A percentile compares a stretch with the other conserved stretches of the same genome.
Conservation (phyloP, 2,329 filamentous ascomycete genomes). For the Ceratocystis cubensis region DNA sequence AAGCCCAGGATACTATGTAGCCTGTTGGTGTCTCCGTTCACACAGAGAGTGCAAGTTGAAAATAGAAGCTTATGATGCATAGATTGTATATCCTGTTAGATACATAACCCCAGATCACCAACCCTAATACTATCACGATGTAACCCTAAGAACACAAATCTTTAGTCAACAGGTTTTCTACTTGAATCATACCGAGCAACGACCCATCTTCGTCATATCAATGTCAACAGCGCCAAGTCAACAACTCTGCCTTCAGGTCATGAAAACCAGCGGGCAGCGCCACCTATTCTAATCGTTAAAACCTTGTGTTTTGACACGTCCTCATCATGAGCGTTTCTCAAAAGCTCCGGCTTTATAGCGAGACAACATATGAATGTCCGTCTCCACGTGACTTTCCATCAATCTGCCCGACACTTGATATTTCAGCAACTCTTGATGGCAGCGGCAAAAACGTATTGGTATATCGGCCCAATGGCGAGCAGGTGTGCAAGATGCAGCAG, state of each 20-base stretch:
- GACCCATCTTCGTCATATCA: not conserved
- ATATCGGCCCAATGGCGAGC: constrained; percentile 65
- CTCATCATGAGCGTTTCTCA: constrained; percentile 24
- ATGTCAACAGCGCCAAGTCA: not conserved
- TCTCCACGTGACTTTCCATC: constrained; percentile 48
- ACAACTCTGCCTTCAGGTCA: not conserved
- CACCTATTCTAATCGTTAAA: not conserved
- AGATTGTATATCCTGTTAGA: not conserved
- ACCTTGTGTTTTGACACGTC: not conserved
- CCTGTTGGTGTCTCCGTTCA: not conserved
- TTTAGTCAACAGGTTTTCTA: not conserved
- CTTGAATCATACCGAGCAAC: not conserved
- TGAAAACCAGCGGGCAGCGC: not conserved
- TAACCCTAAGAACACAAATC: not conserved
- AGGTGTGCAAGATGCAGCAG: constrained; percentile 42
- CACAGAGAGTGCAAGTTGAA: not conserved
- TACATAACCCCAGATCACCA: not conserved
- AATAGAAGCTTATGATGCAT: not conserved
- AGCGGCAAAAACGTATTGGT: constrained; percentile 57
- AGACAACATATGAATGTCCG: constrained; percentile 44
- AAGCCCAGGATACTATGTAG: constrained; percentile 23
- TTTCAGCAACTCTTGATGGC: constrained; percentile 59
- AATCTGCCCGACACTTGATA: constrained; percentile 75
- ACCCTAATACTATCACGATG: not conserved
- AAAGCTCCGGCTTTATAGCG: constrained; percentile 39